Evolutionary conservation across 805 yeast genomes (phyloP).

Genomic region (Starmerella vitae): DNA sequence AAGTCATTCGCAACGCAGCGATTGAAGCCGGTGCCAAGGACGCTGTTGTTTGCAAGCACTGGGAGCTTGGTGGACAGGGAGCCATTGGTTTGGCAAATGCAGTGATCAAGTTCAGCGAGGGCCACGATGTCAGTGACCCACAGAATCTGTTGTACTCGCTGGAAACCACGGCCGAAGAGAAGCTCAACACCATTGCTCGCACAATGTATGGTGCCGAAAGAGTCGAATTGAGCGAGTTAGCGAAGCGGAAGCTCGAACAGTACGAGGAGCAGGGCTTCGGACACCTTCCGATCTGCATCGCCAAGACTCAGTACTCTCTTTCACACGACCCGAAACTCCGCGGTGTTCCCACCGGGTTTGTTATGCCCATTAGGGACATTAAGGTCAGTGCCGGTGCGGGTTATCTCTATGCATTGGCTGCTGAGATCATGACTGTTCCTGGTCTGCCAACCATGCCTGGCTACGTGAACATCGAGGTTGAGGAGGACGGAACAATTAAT

Average conservation of each 20-base stretch:
- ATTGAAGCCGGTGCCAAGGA: constrained; percentile 83
- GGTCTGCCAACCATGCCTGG: constrained; percentile 95
- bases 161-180: constrained; percentile 58
- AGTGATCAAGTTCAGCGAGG: constrained; percentile 52
- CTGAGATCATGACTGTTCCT: constrained; percentile 93
- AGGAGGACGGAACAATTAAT: constrained; percentile 79
- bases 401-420: constrained; percentile 89
- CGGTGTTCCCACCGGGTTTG: constrained; percentile 91
- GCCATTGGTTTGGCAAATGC: constrained; percentile 74
- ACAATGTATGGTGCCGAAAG: constrained; percentile 88
- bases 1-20: constrained; percentile 65
- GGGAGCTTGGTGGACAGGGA: constrained; percentile 93
- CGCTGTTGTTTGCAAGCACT: constrained; percentile 83
- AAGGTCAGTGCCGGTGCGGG: constrained; percentile 96
- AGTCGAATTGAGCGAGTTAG: constrained; percentile 70
- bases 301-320: constrained; percentile 92
- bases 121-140: constrained; percentile 31
- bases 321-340: constrained; percentile 88
- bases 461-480: constrained; percentile 91
- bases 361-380: constrained; percentile 86
- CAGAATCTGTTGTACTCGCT: constrained; percentile 51
- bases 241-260: constrained; percentile 63
- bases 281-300: constrained; percentile 86
- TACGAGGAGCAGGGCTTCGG: constrained; percentile 82
- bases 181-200: constrained; percentile 62